These are phyloP conservation scores for Lantana camara DNA, from an alignment of 257 asterid genomes.

Conservation along the genomic window DNA sequence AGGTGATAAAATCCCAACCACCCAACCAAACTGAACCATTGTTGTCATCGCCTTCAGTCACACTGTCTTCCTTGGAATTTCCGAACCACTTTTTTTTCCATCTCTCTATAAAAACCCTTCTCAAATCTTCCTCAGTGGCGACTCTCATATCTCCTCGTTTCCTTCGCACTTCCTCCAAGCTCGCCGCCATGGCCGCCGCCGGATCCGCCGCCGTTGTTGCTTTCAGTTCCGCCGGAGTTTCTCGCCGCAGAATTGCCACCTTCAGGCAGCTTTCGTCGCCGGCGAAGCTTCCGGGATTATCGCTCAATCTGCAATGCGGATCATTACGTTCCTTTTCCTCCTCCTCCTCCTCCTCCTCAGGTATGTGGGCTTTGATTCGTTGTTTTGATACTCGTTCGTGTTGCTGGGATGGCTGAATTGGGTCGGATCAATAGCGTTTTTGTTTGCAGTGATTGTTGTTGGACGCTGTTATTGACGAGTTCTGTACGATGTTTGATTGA, in stretches of 20 bases:
- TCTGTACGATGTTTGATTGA: not conserved
- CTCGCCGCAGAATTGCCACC: conserved; percentile 39
- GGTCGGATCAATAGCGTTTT: not conserved
- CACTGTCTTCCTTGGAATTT: conserved; percentile 19
- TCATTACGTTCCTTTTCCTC: conserved; percentile 48
- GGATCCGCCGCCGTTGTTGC: conserved; percentile 59
- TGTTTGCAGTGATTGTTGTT: not conserved
- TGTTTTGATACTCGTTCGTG: conserved; percentile 10
- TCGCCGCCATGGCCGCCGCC: conserved; percentile 39
- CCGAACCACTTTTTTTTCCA: conserved; percentile 11
- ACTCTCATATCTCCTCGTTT: conserved; percentile 29
- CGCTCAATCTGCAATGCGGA: conserved; percentile 48
- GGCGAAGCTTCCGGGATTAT: conserved; percentile 38
- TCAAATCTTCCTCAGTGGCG: conserved; percentile 33
- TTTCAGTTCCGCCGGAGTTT: conserved; percentile 37
- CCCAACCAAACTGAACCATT: conserved; percentile 17
- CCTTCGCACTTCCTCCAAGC: conserved; percentile 21
- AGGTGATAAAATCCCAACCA: conserved; percentile 13
- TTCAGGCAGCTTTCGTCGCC: conserved; percentile 34
- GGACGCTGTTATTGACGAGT: not conserved
- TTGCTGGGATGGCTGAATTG: too few species aligned
- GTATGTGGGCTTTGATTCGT: conserved; percentile 32
- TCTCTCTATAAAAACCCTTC: not conserved
- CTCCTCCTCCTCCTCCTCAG: too few species aligned
- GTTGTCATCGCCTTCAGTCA: conserved; percentile 30